phyloP scores from a whole-genome alignment of 2,329 filamentous ascomycete species.

The Fusarium stilboides region DNA sequence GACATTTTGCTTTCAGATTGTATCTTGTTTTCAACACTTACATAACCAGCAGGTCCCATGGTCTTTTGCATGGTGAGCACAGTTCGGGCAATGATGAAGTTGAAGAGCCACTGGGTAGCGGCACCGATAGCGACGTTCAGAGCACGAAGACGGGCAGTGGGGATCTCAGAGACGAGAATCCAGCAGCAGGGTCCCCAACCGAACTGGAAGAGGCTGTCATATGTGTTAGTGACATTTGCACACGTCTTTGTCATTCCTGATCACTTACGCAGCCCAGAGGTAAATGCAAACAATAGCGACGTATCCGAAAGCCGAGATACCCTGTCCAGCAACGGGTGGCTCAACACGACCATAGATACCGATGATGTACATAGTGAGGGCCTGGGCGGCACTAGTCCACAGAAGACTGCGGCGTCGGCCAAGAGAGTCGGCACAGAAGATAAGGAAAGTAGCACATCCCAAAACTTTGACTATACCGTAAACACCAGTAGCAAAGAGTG shows the following conservation, averaged over 20 bases:
- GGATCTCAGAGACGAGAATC: conserved; percentile 80
- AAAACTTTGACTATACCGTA: conserved; percentile 81
- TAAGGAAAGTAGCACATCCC: conserved; percentile 74
- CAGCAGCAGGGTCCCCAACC: conserved; percentile 81
- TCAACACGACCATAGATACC: conserved; percentile 78
- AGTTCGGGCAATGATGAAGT: conserved; percentile 76
- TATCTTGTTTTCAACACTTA: conserved; percentile 46
- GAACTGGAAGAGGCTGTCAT: conserved; percentile 72
- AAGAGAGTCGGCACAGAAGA: conserved; percentile 78
- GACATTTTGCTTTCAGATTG: neutral
- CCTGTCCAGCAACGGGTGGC: conserved; percentile 67
- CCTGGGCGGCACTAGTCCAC: conserved; percentile 76
- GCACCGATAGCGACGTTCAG: conserved; percentile 79
- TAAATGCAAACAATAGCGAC: conserved; percentile 80
- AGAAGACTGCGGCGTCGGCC: conserved; percentile 74
- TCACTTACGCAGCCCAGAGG: conserved; percentile 72
- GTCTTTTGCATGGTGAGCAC: conserved; percentile 77
- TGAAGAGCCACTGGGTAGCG: conserved; percentile 81
- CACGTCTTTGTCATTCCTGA: neutral
- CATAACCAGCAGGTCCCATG: conserved; percentile 60
- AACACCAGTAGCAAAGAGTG: conserved; percentile 80
- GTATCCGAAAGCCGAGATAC: conserved; percentile 76
- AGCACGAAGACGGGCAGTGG: conserved; percentile 75
- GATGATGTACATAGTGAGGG: conserved; percentile 76
- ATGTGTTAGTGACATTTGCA: conserved; percentile 34